A percentile compares a stretch with the other conserved stretches of the same genome.
Conservation (phyloP, 192 early-diverging fungal species). For the Pilobolus umbonatus region DNA sequence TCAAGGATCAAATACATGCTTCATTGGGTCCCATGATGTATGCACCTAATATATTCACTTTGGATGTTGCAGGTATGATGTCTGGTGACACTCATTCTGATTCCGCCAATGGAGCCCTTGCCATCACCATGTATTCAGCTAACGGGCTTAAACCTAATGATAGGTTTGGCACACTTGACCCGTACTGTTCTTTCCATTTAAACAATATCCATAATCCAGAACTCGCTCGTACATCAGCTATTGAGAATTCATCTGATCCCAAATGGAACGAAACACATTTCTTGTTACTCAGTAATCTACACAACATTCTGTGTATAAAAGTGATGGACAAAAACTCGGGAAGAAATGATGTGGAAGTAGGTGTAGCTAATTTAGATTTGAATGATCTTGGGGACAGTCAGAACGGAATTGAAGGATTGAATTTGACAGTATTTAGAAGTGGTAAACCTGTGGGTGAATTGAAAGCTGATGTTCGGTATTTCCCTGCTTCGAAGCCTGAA, state of each 20-base stretch:
- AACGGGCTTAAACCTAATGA: constrained; percentile 81
- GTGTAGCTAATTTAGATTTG: constrained; percentile 46
- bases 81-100: constrained; percentile 57
- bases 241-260: constrained; percentile 76
- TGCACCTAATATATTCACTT: constrained; percentile 70
- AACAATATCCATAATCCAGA: constrained; percentile 56
- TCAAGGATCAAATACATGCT: constrained; percentile 65
- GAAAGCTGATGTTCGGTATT: constrained; percentile 36
- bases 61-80: constrained; percentile 76
- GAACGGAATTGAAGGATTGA: constrained; percentile 40
- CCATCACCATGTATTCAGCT: constrained; percentile 74
- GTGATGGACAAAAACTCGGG: constrained; percentile 76
- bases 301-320: constrained; percentile 72
- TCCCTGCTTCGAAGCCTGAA: constrained; percentile 35
- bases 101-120: constrained; percentile 80
- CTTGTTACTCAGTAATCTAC: constrained; percentile 69
- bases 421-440: constrained; percentile 16
- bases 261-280: constrained; percentile 81
- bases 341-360: constrained; percentile 66
- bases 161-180: constrained; percentile 84
- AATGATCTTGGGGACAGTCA: constrained; percentile 35
- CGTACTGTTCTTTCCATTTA: constrained; percentile 72
- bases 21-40: constrained; percentile 79
- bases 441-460: constrained; percentile 46
- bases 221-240: constrained; percentile 54